A percentile compares a stretch with the other conserved stretches of the same genome.
These are phyloP conservation scores for Cornus suecica DNA, from an alignment of 148 eudicot genomes.

Conservation along the genomic window DNA sequence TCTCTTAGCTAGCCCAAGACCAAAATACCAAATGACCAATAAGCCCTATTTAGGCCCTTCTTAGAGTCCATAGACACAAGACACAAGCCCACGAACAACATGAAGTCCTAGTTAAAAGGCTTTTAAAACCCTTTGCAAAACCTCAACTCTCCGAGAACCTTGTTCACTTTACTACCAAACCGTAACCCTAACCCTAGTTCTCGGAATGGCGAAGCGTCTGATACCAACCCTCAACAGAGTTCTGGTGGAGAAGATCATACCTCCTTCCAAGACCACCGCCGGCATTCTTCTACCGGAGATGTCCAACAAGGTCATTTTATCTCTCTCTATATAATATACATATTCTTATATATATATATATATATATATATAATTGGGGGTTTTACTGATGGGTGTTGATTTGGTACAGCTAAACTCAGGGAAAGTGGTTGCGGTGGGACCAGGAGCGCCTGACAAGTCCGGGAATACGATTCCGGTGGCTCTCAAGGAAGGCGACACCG, in stretches of 20 bases:
- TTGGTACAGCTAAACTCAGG: conserved; percentile 63
- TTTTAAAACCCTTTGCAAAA: too few relatives aligned
- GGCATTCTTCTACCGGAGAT: conserved; percentile 62
- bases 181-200: too few relatives aligned
- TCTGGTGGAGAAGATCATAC: conserved; percentile 49
- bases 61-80: too few relatives aligned
- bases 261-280: conserved; percentile 48
- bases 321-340: not conserved
- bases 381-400: not conserved
- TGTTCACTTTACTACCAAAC: too few relatives aligned
- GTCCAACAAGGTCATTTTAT: conserved; percentile 35
- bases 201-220: conserved; percentile 48
- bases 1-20: too few relatives aligned
- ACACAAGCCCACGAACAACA: too few relatives aligned
- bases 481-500: conserved; percentile 82
- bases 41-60: too few relatives aligned
- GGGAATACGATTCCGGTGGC: conserved; percentile 56
- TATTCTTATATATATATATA: not conserved
- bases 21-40: too few relatives aligned
- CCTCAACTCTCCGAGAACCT: too few relatives aligned
- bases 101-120: too few relatives aligned
- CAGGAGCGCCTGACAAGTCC: conserved; percentile 43
- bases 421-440: conserved; percentile 74
- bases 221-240: conserved; percentile 53
- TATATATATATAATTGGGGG: not conserved